These are phyloP conservation scores for Pleurotus salmoneostramineus DNA, from an alignment of 768 basidiomycete species.

Conservation along the genomic window DNA sequence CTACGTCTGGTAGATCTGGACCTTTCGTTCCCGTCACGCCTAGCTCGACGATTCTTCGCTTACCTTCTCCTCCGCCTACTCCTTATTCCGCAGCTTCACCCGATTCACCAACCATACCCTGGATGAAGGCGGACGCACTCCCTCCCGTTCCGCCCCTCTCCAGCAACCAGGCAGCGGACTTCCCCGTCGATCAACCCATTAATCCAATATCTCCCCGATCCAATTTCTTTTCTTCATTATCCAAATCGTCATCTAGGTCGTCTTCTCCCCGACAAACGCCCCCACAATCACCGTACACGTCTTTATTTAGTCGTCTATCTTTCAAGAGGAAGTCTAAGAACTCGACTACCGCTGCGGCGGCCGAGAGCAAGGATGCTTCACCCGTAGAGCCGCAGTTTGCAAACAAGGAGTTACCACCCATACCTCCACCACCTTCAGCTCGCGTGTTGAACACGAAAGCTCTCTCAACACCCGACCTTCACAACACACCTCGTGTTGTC, in stretches of 20 bases:
- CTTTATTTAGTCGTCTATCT: slow-evolving; percentile 1
- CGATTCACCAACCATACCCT: slow-evolving; percentile 5
- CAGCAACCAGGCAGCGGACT: not conserved
- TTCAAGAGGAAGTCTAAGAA: slow-evolving; percentile 4
- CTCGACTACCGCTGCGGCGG: not conserved
- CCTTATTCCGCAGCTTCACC: slow-evolving; percentile 6
- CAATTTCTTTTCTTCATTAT: not conserved
- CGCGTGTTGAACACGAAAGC: not conserved
- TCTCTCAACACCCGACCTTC: not conserved
- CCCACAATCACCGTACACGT: not conserved
- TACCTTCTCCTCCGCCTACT: slow-evolving; percentile 2
- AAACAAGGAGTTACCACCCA: not conserved
- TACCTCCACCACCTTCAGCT: not conserved
- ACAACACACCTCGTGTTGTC: not conserved
- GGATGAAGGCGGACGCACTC: not conserved
- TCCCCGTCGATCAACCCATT: not conserved
- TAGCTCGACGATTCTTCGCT: not conserved
- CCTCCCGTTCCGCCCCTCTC: not conserved
- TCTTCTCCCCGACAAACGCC: not conserved
- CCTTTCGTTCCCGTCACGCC: not conserved
- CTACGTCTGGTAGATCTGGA: not conserved
- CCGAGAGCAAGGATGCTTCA: not conserved
- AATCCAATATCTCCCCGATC: not conserved
- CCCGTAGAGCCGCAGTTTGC: not conserved
- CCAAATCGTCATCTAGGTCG: not conserved